Evolutionary conservation across 306 rosid species (phyloP), one percentile per base, ranked within the genome.

Genomic region (Cicer arietinum): DNA sequence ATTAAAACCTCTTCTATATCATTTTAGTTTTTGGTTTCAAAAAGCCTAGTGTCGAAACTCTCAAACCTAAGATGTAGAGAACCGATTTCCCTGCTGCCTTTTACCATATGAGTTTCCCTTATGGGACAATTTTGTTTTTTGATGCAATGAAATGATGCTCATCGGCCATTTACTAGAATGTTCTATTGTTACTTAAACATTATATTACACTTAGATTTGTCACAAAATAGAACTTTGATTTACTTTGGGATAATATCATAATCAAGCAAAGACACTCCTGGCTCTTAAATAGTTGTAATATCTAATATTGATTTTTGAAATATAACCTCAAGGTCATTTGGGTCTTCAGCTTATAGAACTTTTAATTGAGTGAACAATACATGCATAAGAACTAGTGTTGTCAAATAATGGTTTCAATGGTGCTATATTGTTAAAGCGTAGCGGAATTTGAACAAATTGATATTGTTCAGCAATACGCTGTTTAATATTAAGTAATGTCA

Each of bases 91-190:
- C 35, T 3, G 4, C 35, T 25, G 22, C 22, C 16, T 14, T 14
- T 20, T 20, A 20, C 22, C 22, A 20, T 20, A 20, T 20, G 22
- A 20, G 22, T 20, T 20, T 20, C 22, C 22, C 22, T 20, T 20
- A 1, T 20, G 22, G 1, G 35, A 3, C 4, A 25, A 25, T 25
- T 25, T 25, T 25, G 35, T 25, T 9, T 46, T 42, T 40, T 77
- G 74, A 54, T 14, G 69, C 59, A 40, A n/a, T 64, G 64, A 54
- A 14, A 25, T 43, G 58, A 58, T 73, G 14, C 40, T 43, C 56
- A 25, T 51, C 30, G 30, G 47, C 37, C 22, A 43, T 10, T 11
- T 56, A 44, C 73, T 69, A 67, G 65, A 74, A 20, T 22, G 10
- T 22, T 40, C 50, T 40, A 43, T 42, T n/a, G 70, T 67, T 20